A percentile compares a stretch with the other conserved stretches of the same genome.
These are phyloP conservation scores for Skeletonema tropicum DNA, from an alignment of 108 stramenopile genomes.

Conservation along the genomic window DNA sequence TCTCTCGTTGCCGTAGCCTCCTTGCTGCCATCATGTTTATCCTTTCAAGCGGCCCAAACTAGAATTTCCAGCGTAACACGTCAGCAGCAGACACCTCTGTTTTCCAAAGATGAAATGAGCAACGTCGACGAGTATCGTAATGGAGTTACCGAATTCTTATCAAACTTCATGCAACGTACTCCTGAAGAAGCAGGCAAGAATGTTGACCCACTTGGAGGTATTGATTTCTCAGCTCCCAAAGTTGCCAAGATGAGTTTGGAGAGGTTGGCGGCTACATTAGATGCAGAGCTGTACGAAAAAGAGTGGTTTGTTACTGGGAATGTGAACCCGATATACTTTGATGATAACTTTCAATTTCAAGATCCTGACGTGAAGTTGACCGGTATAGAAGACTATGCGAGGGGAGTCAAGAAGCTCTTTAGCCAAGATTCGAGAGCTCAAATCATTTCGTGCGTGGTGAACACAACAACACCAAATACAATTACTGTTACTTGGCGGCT, in stretches of 20 bases:
- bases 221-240: slow-evolving; percentile 45
- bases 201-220: slow-evolving; percentile 20
- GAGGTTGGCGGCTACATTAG: slow-evolving; percentile 56
- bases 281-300: slow-evolving; percentile 65
- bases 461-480: slow-evolving; percentile 52
- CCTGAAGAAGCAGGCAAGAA: background rate
- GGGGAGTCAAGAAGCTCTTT: slow-evolving; percentile 75
- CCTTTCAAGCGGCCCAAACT: background rate
- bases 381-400: slow-evolving; percentile 80
- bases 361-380: slow-evolving; percentile 85
- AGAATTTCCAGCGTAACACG: background rate
- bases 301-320: slow-evolving; percentile 92
- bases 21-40: background rate
- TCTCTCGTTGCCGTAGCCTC: background rate
- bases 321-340: slow-evolving; percentile 78
- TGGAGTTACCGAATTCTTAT: slow-evolving; percentile 56
- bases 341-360: slow-evolving; percentile 77
- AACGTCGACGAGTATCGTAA: slow-evolving; percentile 67
- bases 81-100: background rate
- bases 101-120: background rate
- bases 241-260: slow-evolving; percentile 39
- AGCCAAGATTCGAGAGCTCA: slow-evolving; percentile 74
- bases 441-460: slow-evolving; percentile 69
- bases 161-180: slow-evolving; percentile 66
- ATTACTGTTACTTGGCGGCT: slow-evolving; percentile 84